Conservation (phyloP, 371 early-diverging fungal species). For the Syncephalastrum monosporum region DNA sequence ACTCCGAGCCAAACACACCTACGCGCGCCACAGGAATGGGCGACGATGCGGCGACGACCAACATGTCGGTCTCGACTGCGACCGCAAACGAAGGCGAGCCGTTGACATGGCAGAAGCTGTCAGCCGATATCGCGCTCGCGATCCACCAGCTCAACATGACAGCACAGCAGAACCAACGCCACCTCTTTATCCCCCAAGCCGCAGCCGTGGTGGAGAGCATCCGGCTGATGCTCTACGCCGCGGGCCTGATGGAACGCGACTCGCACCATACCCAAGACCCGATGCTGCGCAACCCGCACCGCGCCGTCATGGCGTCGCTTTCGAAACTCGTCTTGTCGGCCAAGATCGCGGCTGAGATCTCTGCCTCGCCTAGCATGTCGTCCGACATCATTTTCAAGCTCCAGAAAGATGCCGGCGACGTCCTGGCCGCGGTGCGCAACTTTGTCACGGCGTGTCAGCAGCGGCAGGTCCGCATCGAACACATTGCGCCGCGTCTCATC, state of each 20-base stretch:
- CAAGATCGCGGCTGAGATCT: conserved; percentile 75
- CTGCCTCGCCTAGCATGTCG: conserved; percentile 23
- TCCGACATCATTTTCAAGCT: conserved; percentile 20
- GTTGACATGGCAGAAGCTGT: conserved; percentile 58
- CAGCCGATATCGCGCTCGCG: conserved; percentile 57
- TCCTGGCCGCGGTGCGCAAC: conserved; percentile 69
- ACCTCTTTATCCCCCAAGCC: conserved; percentile 11
- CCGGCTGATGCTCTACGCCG: conserved; percentile 80
- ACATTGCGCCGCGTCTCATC: conserved; percentile 37
- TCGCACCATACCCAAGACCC: conserved; percentile 61
- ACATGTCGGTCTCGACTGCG: conserved; percentile 10
- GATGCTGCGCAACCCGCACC: conserved; percentile 66
- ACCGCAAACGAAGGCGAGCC: conserved; percentile 12
- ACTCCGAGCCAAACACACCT: neutral
- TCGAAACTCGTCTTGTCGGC: conserved; percentile 84
- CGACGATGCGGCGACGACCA: conserved; percentile 14
- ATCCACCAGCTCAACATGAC: conserved; percentile 66
- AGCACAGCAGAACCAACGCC: conserved; percentile 49
- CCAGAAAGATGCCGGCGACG: conserved; percentile 51
- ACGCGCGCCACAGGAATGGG: neutral
- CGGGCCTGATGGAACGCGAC: conserved; percentile 74
- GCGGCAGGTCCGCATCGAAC: conserved; percentile 54
- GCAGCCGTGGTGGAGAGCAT: conserved; percentile 76
- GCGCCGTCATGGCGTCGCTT: conserved; percentile 72
- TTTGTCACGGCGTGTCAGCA: conserved; percentile 78